Percentiles rank a stretch among this genome's conserved stretches.
phyloP scores from a whole-genome alignment of 2,329 filamentous ascomycete species.

The Zasmidium angulare region DNA sequence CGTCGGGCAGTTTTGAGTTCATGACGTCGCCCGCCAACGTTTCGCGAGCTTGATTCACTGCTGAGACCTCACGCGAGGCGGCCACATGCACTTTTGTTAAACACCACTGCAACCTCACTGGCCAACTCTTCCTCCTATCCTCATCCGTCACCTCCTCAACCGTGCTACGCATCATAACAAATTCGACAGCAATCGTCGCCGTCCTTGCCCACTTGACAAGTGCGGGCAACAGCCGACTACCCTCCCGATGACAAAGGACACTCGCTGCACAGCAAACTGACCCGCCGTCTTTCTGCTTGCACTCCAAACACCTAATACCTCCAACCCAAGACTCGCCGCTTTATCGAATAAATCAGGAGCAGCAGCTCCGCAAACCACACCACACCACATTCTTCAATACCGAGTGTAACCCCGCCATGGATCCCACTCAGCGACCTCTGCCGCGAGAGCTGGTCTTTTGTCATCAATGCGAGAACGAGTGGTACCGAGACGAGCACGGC shows the following conservation, averaged over 20 bases:
- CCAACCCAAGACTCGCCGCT: not conserved
- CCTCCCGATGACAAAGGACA: not conserved
- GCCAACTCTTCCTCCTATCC: not conserved
- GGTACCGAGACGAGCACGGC: conserved; percentile 70
- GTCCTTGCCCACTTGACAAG: not conserved
- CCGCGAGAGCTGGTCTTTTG: conserved; percentile 77
- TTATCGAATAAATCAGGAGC: conserved; percentile 11
- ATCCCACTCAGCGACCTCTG: conserved; percentile 17
- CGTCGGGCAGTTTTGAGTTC: not conserved
- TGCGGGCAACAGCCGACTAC: not conserved
- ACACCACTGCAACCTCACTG: not conserved
- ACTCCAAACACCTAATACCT: not conserved
- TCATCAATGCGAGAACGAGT: conserved; percentile 77
- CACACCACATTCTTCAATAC: too few relatives aligned
- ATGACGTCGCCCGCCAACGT: not conserved
- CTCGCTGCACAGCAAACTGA: conserved; percentile 1
- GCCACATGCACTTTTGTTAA: not conserved
- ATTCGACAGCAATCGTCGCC: not conserved
- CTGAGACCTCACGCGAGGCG: conserved; percentile 1
- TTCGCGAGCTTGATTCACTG: not conserved
- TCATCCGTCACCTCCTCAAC: not conserved
- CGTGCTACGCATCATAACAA: not conserved
- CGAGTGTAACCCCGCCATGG: conserved; percentile 12
- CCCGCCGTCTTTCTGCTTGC: not conserved
- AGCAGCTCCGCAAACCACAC: conserved; percentile 19